Conservation (phyloP, 352 stramenopile species). For the Aphanomyces astaci region DNA sequence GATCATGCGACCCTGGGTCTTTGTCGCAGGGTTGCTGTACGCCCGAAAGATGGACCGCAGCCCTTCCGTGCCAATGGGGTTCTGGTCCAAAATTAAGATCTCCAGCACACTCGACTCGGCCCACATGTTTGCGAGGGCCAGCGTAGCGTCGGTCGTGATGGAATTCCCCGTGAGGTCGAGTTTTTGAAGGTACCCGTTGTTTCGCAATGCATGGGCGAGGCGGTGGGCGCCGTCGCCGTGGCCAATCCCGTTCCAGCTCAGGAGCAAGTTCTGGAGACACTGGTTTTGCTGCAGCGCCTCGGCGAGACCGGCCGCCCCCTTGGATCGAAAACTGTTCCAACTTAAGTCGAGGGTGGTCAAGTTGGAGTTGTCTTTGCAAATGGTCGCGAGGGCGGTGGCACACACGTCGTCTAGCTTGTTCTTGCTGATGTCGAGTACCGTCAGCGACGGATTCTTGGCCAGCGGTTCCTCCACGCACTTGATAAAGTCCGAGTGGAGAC, state of each 20-base stretch:
- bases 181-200: constrained; percentile 51
- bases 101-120: constrained; percentile 14
- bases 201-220: constrained; percentile 41
- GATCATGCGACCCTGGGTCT: constrained; percentile 9
- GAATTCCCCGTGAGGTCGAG: constrained; percentile 78
- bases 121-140: constrained; percentile 32
- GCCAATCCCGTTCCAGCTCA: constrained; percentile 77
- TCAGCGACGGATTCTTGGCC: constrained; percentile 7
- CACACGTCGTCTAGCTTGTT: constrained; percentile 47
- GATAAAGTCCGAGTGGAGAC: constrained; percentile 3
- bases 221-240: constrained; percentile 33
- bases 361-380: constrained; percentile 31
- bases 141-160: constrained; percentile 59
- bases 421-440: constrained; percentile 13
- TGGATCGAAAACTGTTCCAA: constrained; percentile 70
- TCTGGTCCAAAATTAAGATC: constrained; percentile 16
- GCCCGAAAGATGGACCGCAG: constrained; percentile 17
- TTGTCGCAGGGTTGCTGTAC: constrained; percentile 15
- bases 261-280: constrained; percentile 59
- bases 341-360: constrained; percentile 61
- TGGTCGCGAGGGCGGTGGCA: constrained; percentile 46
- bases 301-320: constrained; percentile 45
- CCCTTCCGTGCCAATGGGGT: constrained; percentile 18
- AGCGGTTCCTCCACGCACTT: background rate
- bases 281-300: constrained; percentile 45